A percentile compares a stretch with the other conserved stretches of the same genome.
phyloP scores from a whole-genome alignment of 371 early-diverging fungal species.

The Lichtheimia hyalospora region DNA sequence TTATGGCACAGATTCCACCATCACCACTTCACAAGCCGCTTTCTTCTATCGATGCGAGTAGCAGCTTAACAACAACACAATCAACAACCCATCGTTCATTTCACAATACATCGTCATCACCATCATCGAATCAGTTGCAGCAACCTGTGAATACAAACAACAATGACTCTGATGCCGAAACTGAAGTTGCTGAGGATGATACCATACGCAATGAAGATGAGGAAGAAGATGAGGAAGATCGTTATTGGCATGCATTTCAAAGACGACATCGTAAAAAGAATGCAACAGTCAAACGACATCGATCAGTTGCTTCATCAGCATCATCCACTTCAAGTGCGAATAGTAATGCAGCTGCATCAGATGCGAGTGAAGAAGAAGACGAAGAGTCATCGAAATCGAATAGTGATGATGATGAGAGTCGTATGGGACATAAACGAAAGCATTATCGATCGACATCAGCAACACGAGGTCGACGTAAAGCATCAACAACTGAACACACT shows the following conservation, averaged over 20 bases:
- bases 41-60: no score
- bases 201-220: constrained; percentile 13
- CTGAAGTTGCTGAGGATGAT: constrained; percentile 13
- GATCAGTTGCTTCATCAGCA: constrained; percentile 11
- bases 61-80: no score
- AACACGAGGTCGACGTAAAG: constrained; percentile 7
- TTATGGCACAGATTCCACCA: neutral
- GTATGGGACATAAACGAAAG: constrained; percentile 5
- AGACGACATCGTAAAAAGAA: constrained; percentile 13
- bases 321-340: constrained; percentile 10
- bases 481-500: neutral
- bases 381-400: neutral
- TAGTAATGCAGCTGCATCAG: constrained; percentile 9
- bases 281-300: constrained; percentile 4
- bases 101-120: constrained; percentile 62
- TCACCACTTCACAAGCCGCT: neutral
- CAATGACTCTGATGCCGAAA: constrained; percentile 15
- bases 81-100: no score
- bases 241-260: constrained; percentile 11
- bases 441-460: constrained; percentile 4
- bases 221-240: constrained; percentile 20
- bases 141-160: neutral
- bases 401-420: neutral
- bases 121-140: constrained; percentile 50
- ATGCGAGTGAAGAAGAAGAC: constrained; percentile 8